phyloP scores from a whole-genome alignment of 345 rosid genomes.

The Ceriops tagal region DNA sequence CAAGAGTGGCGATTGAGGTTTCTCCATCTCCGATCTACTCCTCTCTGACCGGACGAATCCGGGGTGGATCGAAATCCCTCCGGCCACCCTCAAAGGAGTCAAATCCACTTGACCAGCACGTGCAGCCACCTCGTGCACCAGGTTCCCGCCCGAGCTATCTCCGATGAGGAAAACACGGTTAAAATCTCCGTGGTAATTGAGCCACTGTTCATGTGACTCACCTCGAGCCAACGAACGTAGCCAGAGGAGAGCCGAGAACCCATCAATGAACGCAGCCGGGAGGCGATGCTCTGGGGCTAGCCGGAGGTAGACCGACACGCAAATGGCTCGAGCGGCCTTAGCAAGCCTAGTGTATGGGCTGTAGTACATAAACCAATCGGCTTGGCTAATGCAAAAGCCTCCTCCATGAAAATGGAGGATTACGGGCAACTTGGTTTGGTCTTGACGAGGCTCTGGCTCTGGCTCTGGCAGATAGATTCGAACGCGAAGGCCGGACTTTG shows the following conservation, averaged over 20 bases:
- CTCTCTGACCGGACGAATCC: slow-evolving; percentile 41
- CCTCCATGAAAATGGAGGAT: slow-evolving; percentile 37
- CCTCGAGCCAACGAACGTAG: slow-evolving; percentile 17
- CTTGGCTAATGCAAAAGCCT: slow-evolving; percentile 33
- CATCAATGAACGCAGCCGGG: slow-evolving; percentile 29
- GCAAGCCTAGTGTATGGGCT: slow-evolving; percentile 20
- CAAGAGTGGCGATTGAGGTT: slow-evolving; percentile 50
- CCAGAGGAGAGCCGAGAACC: slow-evolving; percentile 29
- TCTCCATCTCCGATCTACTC: slow-evolving; percentile 63
- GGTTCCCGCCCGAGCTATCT: slow-evolving; percentile 32
- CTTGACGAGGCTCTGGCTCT: slow-evolving; percentile 16
- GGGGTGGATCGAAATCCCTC: slow-evolving; percentile 31
- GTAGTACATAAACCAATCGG: slow-evolving; percentile 40
- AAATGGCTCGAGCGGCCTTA: slow-evolving; percentile 2
- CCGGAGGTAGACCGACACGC: slow-evolving; percentile 27
- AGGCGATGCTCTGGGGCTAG: slow-evolving; percentile 34
- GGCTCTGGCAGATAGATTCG: slow-evolving; percentile 48
- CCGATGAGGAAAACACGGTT: slow-evolving; percentile 31
- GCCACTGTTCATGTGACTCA: slow-evolving; percentile 15
- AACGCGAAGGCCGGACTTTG: slow-evolving; percentile 29
- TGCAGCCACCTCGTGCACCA: slow-evolving; percentile 34
- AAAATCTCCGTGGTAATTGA: slow-evolving; percentile 16
- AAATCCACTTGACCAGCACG: slow-evolving; percentile 16
- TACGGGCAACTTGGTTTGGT: slow-evolving; percentile 14
- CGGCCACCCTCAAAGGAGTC: slow-evolving; percentile 22